Evolutionary conservation across 192 early-diverging fungal genomes (phyloP), one percentile per base, ranked within the genome.

Genomic region (Coemansia sp.): DNA sequence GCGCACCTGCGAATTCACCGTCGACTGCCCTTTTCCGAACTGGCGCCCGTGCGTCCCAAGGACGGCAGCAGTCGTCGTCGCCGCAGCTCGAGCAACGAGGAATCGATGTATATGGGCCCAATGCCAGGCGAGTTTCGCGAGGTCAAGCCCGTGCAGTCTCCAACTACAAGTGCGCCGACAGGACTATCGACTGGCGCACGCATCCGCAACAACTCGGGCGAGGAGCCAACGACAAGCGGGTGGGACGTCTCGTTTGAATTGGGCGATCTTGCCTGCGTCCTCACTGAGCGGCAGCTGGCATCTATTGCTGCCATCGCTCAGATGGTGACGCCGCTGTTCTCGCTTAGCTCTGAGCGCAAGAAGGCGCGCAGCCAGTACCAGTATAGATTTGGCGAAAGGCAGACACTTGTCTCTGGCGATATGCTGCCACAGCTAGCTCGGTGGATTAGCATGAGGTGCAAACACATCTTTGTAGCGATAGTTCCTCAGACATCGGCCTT

Each of bases 41-140:
- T 85, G 34, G 79, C 77, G 18, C 82, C 83, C 0, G 70, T 80
- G 24, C 67, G 64, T 10, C 66, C 72, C 13, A 76, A 67, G 47
- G 46, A 24, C 27, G 29, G 20, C 20, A 29, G 29, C 41, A 59
- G 42, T 12, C 46, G 44, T 31, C 47, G 42, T 33, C 38, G 40
- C 24, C 24, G 60, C 27, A 38, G 47, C 16, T 64, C 77, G 15
- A 54, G 43, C 12, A 61, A 22, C 16, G 71, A 60, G 7, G 83
- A 80, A 55, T 74, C 83, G 22, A 55, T 75, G 20, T 85, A 85
- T 61, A 77, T 85, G 78, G 83, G 83, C 8, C 78, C 83, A 9
- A 85, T 85, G 83, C 83, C 83, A 5, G 83, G 83, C 69, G 83
- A 77, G 64, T 85, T 85, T 41, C 78, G 83, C 20, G 72, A 80